Evolutionary conservation across 2,329 filamentous ascomycete genomes (phyloP), one percentile per base, ranked within the genome.

Genomic region (Aspergillus sp.): DNA sequence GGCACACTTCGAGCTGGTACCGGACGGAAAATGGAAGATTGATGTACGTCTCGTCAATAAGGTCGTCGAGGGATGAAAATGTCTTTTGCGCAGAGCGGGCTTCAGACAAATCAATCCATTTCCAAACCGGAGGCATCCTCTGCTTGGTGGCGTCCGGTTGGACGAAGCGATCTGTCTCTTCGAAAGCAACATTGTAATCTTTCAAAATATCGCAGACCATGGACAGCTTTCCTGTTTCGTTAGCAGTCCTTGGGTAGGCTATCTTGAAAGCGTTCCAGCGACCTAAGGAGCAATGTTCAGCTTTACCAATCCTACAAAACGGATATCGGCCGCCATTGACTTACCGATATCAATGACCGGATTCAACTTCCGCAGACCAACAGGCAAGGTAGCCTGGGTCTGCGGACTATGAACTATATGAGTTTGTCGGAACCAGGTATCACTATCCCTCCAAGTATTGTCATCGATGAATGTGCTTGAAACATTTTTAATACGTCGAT

Each of bases 1-100:
- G 76, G 61, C 91, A 97, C 0, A 88, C 90, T 64, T 98, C 91
- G 0, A 98, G 77, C 62, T 95, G 89, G 60, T 97, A 98, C 10
- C 88, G 79, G 1, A 95, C 79, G 1, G 81, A 70, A 51, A 89
- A 96, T 0, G 79, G 70, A 3, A 91, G 72, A 46, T 67, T 54
- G 29, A 72, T 56, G 52, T 68, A 65, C 7, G 52, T 55, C 26
- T 62, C 52, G 26, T 64, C 50, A 54, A 56, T 54, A 34, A 70
- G 52, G 29, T 67, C 66, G 27, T 71, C 57, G 49, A 53, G 55
- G 47, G 46, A 73, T 52, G 32, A 65, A 3, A 28, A 39, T 9
- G 36, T 26, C 48, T 49, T 61, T 54, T 57, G 53, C 2, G 53
- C 50, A 4, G 49, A 43, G 28, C 58, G 51, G 9, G 56, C 51